Evolutionary conservation across 2,329 filamentous ascomycete species (phyloP).

Genomic region (Aspergillus glaucus): DNA sequence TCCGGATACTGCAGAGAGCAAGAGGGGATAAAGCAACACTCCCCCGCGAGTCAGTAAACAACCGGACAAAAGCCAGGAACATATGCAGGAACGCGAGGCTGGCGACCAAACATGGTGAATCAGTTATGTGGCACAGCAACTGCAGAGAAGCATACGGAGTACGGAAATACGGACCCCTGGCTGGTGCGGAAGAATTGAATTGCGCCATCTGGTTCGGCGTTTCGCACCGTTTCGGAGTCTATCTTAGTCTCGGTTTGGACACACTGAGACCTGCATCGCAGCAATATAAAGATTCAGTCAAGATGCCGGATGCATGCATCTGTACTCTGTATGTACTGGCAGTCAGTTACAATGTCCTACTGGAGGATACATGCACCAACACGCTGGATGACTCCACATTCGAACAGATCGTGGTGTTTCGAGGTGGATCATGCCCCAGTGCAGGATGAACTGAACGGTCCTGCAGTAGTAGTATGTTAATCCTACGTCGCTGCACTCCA

Average conservation of each 20-base stretch:
- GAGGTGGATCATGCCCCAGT: no score
- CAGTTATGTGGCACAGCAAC: background rate
- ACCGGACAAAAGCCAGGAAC: background rate
- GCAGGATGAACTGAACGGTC: no score
- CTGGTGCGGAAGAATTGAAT: slow-evolving; percentile 2
- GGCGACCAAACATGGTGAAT: background rate
- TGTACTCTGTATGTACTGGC: background rate
- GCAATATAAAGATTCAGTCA: background rate
- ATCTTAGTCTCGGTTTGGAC: background rate
- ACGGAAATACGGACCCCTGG: background rate
- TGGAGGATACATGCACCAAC: background rate
- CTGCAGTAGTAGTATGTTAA: no score
- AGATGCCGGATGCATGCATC: background rate
- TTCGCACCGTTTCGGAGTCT: slow-evolving; percentile 5
- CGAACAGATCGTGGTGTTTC: no score
- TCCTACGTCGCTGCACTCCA: no score
- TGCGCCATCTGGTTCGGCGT: slow-evolving; percentile 14
- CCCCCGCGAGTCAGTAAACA: background rate
- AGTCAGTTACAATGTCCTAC: background rate
- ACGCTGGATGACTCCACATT: no score
- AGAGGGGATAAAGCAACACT: background rate
- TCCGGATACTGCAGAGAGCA: background rate
- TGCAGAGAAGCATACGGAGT: background rate
- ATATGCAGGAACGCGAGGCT: background rate
- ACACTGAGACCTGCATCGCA: background rate